Evolutionary conservation across 1,284 basidiomycete species (phyloP).

Genomic region (Apiotrichum mycotoxinovorans): DNA sequence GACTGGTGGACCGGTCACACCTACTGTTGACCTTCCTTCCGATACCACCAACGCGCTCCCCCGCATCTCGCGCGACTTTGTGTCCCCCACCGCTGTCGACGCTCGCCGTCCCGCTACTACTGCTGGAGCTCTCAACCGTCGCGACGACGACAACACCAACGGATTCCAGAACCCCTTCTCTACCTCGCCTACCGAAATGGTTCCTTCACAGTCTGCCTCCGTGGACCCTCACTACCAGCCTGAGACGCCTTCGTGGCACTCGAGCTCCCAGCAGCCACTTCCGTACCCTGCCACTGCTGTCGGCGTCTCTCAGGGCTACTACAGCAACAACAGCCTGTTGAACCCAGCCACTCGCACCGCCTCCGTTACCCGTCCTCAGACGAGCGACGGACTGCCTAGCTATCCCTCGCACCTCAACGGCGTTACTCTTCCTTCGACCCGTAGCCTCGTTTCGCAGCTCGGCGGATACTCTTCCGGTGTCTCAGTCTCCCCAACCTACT

Average conservation of each 20-base stretch:
- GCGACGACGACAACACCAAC: background rate
- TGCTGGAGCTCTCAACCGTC: constrained; percentile 34
- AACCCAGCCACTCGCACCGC: constrained; percentile 4
- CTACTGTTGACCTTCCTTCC: background rate
- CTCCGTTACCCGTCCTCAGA: constrained; percentile 31
- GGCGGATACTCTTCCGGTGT: background rate
- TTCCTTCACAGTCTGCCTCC: constrained; percentile 1
- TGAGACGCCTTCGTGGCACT: constrained; percentile 1
- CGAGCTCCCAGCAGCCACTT: background rate
- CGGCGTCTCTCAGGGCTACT: constrained; percentile 5
- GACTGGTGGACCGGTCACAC: constrained; percentile 15
- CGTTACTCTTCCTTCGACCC: constrained; percentile 32
- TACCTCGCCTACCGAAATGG: background rate
- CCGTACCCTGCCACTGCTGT: constrained; percentile 6
- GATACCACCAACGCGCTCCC: constrained; percentile 31
- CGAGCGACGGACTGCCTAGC: constrained; percentile 39
- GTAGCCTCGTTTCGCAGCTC: constrained; percentile 32
- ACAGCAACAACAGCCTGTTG: constrained; percentile 9
- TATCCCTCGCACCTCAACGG: constrained; percentile 26
- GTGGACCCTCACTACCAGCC: constrained; percentile 30
- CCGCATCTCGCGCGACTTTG: constrained; percentile 46
- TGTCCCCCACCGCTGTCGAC: constrained; percentile 34
- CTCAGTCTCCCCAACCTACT: constrained; percentile 8
- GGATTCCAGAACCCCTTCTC: constrained; percentile 15
- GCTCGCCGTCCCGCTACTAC: constrained; percentile 45